phyloP scores from a whole-genome alignment of 495 filamentous ascomycete genomes.

The Xylaria longipes region DNA sequence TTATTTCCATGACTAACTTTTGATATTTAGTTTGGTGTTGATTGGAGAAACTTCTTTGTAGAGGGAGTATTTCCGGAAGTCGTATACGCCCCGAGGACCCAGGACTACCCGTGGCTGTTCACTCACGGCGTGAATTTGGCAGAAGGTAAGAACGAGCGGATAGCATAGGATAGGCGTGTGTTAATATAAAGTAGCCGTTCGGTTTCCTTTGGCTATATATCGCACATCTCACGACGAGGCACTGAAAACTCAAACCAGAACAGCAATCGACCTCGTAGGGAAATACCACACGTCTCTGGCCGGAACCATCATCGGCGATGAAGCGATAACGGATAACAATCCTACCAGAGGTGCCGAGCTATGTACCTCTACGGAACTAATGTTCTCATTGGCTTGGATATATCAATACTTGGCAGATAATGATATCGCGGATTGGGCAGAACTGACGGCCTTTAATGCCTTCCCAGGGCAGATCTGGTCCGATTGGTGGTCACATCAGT shows the following conservation, averaged over 20 bases:
- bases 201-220: slow-evolving; percentile 41
- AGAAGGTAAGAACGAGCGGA: slow-evolving; percentile 34
- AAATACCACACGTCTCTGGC: slow-evolving; percentile 44
- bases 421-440: slow-evolving; percentile 58
- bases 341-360: slow-evolving; percentile 42
- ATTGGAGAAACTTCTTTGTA: slow-evolving; percentile 43
- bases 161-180: not conserved
- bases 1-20: not conserved
- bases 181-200: slow-evolving; percentile 28
- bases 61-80: slow-evolving; percentile 41
- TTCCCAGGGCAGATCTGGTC: slow-evolving; percentile 57
- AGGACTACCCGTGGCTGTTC: slow-evolving; percentile 33
- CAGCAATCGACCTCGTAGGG: slow-evolving; percentile 37
- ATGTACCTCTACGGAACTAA: slow-evolving; percentile 42
- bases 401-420: slow-evolving; percentile 50
- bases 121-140: slow-evolving; percentile 42
- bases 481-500: slow-evolving; percentile 66
- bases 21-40: slow-evolving; percentile 50
- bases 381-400: slow-evolving; percentile 43
- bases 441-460: slow-evolving; percentile 62
- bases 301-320: slow-evolving; percentile 42
- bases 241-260: slow-evolving; percentile 38
- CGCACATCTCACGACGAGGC: slow-evolving; percentile 40
- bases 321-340: slow-evolving; percentile 41
- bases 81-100: slow-evolving; percentile 35